Base-by-base conservation (phyloP, 2,329 filamentous ascomycete genomes). In the Acrocalymma vagum region DNA sequence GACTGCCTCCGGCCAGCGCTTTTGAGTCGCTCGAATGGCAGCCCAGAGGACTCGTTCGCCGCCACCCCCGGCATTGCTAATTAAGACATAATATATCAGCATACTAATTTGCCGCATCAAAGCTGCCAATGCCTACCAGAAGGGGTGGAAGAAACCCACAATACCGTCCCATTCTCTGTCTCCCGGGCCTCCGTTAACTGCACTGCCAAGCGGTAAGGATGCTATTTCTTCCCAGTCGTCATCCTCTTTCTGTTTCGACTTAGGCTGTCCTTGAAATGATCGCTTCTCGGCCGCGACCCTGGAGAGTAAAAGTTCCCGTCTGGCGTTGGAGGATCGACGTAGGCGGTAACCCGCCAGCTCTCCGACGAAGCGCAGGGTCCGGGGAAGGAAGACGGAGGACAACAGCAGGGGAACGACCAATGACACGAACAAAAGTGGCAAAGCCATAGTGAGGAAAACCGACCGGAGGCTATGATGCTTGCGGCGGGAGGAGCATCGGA, bases 1-100 rank as follows among this genome's bases (percentile, higher is more conserved):
- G 61, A 92, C 87, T 27, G 91, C 90, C 45, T 86, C 87, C 3
- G 93, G 94, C 85, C 90, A 96, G 53, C 87, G 83, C 59, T 85
- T 82, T 72, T 97, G 94, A 2, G 90, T 96, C 26, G 93, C 90
- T 45, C 90, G 84, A 46, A 99, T 89, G 9, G 94, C 94, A 40
- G 92, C 93, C 90, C 95, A 99, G 17, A 99, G 83, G 28, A 99
- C 94, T 67, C 94, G 81, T 73, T 99, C 94, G 49, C 94, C 94
- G 46, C 94, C 94, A 18, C 94, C 94, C 39, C 94, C 94, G 34
- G 94, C 94, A 75, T 99, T 97, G 72, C 89, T 94, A 46, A 24
- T 23, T 17, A n/a, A 9, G 14, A n/a, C 18, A 21, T n/a, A n/a
- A n/a, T n/a, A n/a, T 40, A 43, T 67, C 26, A 69, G 60, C 27